Conservation (phyloP, 371 early-diverging fungal genomes). For the Mortierella sp. region DNA sequence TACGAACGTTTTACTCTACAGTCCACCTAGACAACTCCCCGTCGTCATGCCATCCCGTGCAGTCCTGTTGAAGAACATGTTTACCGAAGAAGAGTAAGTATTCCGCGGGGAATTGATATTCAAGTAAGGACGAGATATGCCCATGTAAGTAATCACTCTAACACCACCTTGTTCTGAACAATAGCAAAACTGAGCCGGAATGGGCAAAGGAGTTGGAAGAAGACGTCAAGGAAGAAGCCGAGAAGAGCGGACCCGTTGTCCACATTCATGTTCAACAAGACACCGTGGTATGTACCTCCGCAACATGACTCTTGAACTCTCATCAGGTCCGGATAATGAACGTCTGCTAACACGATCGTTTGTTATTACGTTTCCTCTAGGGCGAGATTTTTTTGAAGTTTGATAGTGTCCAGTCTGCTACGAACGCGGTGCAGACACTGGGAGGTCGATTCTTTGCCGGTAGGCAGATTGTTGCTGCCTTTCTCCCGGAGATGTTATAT, state of each 20-base stretch:
- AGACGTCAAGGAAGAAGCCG: slow-evolving; percentile 89
- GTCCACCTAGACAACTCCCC: slow-evolving; percentile 39
- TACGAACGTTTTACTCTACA: slow-evolving; percentile 8
- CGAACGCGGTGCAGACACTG: slow-evolving; percentile 75
- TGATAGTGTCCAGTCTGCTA: slow-evolving; percentile 73
- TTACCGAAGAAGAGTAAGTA: slow-evolving; percentile 88
- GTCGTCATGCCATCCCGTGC: slow-evolving; percentile 61
- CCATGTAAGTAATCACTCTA: not conserved
- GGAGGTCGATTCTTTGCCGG: slow-evolving; percentile 89
- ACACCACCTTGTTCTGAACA: not conserved
- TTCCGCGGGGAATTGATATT: not conserved
- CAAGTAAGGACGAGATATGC: too few relatives aligned
- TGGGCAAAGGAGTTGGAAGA: slow-evolving; percentile 92
- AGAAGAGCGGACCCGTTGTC: slow-evolving; percentile 82
- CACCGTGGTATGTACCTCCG: slow-evolving; percentile 64
- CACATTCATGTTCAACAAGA: slow-evolving; percentile 84
- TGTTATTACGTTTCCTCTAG: slow-evolving; percentile 45
- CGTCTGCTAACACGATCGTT: not conserved
- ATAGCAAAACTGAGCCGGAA: slow-evolving; percentile 86
- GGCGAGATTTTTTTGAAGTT: slow-evolving; percentile 91
- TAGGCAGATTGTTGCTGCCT: slow-evolving; percentile 80
- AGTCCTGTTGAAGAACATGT: slow-evolving; percentile 89
- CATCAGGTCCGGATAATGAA: not conserved
- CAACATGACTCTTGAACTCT: not conserved
- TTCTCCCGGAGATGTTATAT: slow-evolving; percentile 78